phyloP scores from a whole-genome alignment of 345 rosid genomes.

The Lepidium didymum region DNA sequence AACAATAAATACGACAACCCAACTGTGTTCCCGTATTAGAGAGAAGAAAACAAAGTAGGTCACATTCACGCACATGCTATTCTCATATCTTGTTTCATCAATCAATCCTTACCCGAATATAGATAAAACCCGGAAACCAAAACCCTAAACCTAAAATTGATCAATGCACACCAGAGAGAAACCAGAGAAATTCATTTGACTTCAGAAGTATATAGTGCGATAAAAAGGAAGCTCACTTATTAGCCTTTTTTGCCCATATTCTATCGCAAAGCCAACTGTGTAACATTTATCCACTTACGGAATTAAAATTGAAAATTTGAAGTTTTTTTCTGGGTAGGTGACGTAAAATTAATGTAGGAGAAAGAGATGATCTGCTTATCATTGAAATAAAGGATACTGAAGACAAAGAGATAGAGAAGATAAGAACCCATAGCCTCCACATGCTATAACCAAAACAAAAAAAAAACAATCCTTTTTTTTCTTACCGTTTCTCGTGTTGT shows the following conservation, averaged over 20 bases:
- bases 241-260: slow-evolving; percentile 3
- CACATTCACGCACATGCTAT: slow-evolving; percentile 54
- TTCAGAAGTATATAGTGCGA: slow-evolving; percentile 23
- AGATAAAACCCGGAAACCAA: slow-evolving; percentile 12
- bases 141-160: slow-evolving; percentile 12
- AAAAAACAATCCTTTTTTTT: neutral
- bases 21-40: slow-evolving; percentile 23
- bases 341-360: neutral
- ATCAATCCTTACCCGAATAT: slow-evolving; percentile 38
- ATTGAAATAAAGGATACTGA: neutral
- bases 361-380: slow-evolving; percentile 18
- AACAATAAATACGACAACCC: slow-evolving; percentile 27
- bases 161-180: slow-evolving; percentile 11
- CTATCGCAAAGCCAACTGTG: neutral
- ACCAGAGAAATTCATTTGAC: slow-evolving; percentile 17
- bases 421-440: slow-evolving; percentile 18
- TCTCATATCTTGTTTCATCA: slow-evolving; percentile 21
- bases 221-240: slow-evolving; percentile 37
- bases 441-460: neutral
- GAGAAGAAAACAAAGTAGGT: slow-evolving; percentile 33
- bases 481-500: neutral
- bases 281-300: neutral
- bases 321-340: neutral
- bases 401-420: slow-evolving; percentile 4
- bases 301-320: neutral